Base-by-base conservation (phyloP, 1,139 yeast species). In the Nakaseomyces nivariensis region DNA sequence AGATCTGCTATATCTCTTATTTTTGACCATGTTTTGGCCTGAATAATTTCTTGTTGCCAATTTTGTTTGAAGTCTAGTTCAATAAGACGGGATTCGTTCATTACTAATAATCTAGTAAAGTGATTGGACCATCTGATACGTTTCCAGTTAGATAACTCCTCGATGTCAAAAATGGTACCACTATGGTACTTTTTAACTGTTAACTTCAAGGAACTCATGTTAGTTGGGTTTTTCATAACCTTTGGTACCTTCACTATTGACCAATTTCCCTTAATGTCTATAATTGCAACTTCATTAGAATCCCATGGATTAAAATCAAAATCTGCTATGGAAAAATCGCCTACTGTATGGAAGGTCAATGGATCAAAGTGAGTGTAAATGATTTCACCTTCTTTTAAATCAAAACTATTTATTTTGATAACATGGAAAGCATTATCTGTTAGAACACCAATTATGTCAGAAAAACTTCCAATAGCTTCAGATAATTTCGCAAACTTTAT, bases 131-230 rank as follows among this genome's bases (percentile, higher is more conserved):
- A 81, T 5, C 63, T 52, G 0, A 80, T 63, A 51, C 71, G 70
- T 53, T 75, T 77, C 76, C 85, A 82, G 44, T 69, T 69, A 0
- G 89, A 82, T 1, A 79, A 58, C 49, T 81, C 86, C 2, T 68
- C 66, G 1, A 74, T 68, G 51, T 77, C 78, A 49, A 69, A 63
- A 7, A 74, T 62, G 1, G 70, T 52, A 2, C 64, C 71, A 29
- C n/a, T 27, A 44, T 29, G 43, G 50, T 46, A 32, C 24, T 47
- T 47, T 44, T 56, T 48, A 31, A 47, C 13, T 49, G 46, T 26
- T 25, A 48, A n/a, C 47, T 50, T 31, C 55, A 54, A 36, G 13
- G 48, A 25, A 41, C 53, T 26, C 43, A 42, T n/a, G 52, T 50
- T 29, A 6, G 25, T n/a, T 13, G 24, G 10, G 5, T 41, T 41